These are phyloP conservation scores for Acanthamoeba culbertsoni DNA, from an alignment of 208 protist species.

Conservation along the genomic window DNA sequence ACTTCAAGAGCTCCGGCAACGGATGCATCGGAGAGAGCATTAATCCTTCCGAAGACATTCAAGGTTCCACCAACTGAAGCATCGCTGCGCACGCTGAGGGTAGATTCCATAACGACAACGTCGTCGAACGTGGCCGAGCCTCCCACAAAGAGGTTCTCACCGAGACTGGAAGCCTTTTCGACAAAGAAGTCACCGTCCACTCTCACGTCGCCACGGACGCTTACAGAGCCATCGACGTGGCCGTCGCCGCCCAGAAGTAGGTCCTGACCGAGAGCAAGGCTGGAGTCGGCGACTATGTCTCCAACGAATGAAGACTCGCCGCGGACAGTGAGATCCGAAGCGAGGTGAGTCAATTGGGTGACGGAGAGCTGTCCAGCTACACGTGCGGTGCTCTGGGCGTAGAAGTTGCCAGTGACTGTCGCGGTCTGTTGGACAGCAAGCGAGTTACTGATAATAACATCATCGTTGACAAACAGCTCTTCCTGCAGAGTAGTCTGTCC, in stretches of 20 bases:
- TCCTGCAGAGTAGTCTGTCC: not conserved
- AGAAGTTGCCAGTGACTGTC: not conserved
- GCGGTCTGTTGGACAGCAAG: not conserved
- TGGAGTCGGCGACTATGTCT: not conserved
- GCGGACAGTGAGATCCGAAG: not conserved
- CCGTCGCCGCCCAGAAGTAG: not conserved
- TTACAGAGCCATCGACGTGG: not conserved
- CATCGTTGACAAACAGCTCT: not conserved
- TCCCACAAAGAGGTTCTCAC: not conserved
- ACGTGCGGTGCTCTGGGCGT: not conserved
- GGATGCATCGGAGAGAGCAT: too few species aligned
- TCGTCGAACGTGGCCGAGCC: not conserved
- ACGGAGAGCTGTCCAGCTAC: not conserved
- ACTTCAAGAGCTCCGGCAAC: not conserved
- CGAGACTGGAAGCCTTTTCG: not conserved
- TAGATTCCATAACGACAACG: not conserved
- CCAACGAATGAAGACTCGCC: not conserved
- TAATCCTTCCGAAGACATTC: too few species aligned
- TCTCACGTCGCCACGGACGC: not conserved
- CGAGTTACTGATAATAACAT: not conserved
- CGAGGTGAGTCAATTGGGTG: not conserved
- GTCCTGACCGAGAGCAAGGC: not conserved
- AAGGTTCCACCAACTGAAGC: too few species aligned
- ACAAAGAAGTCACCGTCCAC: not conserved
- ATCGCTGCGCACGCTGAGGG: too few species aligned